Conservation (phyloP, 2,329 filamentous ascomycete genomes). For the Massarina eburnea region DNA sequence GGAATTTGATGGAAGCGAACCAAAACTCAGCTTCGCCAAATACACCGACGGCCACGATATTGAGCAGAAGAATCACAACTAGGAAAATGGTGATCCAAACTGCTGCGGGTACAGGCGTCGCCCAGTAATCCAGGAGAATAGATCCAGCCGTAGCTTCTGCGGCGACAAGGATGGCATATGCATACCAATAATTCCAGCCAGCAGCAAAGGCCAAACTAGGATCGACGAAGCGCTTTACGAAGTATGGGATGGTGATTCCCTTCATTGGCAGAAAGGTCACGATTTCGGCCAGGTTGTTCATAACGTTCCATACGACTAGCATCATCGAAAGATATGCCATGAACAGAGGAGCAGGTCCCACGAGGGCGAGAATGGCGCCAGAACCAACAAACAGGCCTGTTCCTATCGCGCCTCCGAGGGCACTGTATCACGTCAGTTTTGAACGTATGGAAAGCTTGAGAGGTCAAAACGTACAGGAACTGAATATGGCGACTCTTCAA, state of each 20-base stretch:
- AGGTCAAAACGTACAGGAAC: slow-evolving; percentile 29
- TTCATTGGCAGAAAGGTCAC: slow-evolving; percentile 45
- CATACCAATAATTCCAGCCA: slow-evolving; percentile 39
- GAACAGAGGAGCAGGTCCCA: slow-evolving; percentile 39
- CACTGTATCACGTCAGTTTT: slow-evolving; percentile 52
- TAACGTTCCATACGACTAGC: slow-evolving; percentile 43
- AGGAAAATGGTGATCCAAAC: slow-evolving; percentile 43
- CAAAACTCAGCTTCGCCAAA: slow-evolving; percentile 54
- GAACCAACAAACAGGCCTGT: slow-evolving; percentile 42
- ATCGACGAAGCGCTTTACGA: slow-evolving; percentile 51
- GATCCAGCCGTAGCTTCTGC: slow-evolving; percentile 37
- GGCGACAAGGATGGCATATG: slow-evolving; percentile 38
- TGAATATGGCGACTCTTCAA: slow-evolving; percentile 43
- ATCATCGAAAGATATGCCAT: slow-evolving; percentile 43
- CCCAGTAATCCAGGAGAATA: slow-evolving; percentile 41
- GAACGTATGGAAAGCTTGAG: not conserved
- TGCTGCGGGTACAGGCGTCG: slow-evolving; percentile 31
- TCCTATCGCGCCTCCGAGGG: slow-evolving; percentile 59
- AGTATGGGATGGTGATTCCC: slow-evolving; percentile 42
- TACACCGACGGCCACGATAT: slow-evolving; percentile 38
- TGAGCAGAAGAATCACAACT: slow-evolving; percentile 36
- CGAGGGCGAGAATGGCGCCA: slow-evolving; percentile 33
- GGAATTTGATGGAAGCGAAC: slow-evolving; percentile 55
- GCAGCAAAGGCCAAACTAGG: slow-evolving; percentile 44
- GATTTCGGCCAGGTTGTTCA: slow-evolving; percentile 46